Evolutionary conservation across 768 basidiomycete species (phyloP).

Genomic region (Ephemerocybe angulata): DNA sequence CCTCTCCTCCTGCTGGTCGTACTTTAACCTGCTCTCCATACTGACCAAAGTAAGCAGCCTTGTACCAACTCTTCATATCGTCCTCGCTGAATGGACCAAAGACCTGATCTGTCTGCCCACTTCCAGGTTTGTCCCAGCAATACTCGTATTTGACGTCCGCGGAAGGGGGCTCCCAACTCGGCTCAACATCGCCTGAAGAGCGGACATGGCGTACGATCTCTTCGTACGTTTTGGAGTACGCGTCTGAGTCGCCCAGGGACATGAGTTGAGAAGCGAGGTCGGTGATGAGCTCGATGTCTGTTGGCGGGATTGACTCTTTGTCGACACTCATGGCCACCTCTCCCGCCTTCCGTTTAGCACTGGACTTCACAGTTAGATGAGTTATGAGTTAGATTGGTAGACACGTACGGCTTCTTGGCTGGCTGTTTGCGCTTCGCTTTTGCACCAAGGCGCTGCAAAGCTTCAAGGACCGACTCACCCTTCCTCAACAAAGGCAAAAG

Average conservation of each 20-base stretch:
- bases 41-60: constrained; percentile 77
- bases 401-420: constrained; percentile 28
- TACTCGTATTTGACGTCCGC: constrained; percentile 79
- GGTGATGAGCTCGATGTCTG: constrained; percentile 75
- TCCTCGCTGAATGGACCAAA: constrained; percentile 83
- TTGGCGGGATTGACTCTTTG: constrained; percentile 34
- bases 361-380: not conserved
- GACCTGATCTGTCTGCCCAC: constrained; percentile 43
- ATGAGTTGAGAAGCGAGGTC: constrained; percentile 86
- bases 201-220: constrained; percentile 77
- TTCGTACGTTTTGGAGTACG: constrained; percentile 85
- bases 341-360: constrained; percentile 26
- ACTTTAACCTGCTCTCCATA: constrained; percentile 77
- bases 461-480: constrained; percentile 89
- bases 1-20: constrained; percentile 56
- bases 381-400: constrained; percentile 1
- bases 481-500: constrained; percentile 76
- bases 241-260: constrained; percentile 80
- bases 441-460: constrained; percentile 78
- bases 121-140: constrained; percentile 63
- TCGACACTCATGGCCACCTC: constrained; percentile 48
- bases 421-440: constrained; percentile 54
- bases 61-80: constrained; percentile 77
- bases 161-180: constrained; percentile 71
- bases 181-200: constrained; percentile 63